Evolutionary conservation across 2,329 filamentous ascomycete species (phyloP).

Genomic region (Gnomoniopsis smithogilvyi): DNA sequence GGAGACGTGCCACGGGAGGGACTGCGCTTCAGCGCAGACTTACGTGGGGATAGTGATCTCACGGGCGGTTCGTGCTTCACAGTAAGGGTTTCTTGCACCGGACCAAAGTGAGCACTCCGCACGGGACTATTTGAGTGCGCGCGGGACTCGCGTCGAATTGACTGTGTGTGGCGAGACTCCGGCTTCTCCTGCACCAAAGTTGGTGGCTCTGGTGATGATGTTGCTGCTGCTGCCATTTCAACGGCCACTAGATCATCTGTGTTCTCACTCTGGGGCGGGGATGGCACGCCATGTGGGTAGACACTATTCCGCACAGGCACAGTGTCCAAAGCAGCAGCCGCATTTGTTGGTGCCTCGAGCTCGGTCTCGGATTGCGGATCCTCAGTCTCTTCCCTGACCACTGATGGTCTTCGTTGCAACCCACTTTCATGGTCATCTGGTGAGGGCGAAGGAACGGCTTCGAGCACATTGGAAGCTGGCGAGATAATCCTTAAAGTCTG

Average conservation of each 20-base stretch:
- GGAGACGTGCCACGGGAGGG: constrained; percentile 52
- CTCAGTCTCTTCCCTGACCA: constrained; percentile 39
- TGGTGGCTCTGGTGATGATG: constrained; percentile 13
- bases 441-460: constrained; percentile 2
- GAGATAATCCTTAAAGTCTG: background rate
- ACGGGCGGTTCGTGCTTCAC: constrained; percentile 67
- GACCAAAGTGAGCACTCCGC: constrained; percentile 65
- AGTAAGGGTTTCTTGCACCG: constrained; percentile 50
- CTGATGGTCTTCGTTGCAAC: constrained; percentile 37
- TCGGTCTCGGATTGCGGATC: constrained; percentile 26
- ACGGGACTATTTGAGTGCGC: constrained; percentile 59
- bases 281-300: constrained; percentile 19
- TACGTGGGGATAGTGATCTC: constrained; percentile 71
- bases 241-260: constrained; percentile 6
- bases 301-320: constrained; percentile 31
- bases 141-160: constrained; percentile 27
- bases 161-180: constrained; percentile 12
- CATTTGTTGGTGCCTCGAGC: constrained; percentile 21
- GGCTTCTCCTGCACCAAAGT: constrained; percentile 1
- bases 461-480: constrained; percentile 15
- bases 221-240: constrained; percentile 13
- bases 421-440: background rate
- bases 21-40: constrained; percentile 70
- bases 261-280: constrained; percentile 16
- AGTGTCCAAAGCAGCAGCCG: constrained; percentile 31